Evolutionary conservation across 371 early-diverging fungal species (phyloP), one percentile per base, ranked within the genome.

Genomic region (Mortierella sp.): DNA sequence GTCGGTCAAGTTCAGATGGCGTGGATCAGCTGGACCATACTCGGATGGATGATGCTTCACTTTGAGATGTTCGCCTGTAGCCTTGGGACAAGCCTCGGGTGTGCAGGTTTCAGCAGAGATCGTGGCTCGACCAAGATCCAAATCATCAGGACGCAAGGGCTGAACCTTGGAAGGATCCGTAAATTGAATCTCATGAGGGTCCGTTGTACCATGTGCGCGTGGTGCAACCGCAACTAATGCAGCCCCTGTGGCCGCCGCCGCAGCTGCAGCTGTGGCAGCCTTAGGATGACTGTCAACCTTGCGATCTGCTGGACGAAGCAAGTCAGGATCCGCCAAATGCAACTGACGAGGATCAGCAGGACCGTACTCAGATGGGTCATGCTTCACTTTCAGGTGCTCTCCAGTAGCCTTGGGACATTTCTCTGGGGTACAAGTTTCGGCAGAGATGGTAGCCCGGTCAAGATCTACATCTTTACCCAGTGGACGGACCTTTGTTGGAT

Each of bases 21-120:
- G 60, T 18, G 68, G 56, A 6, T 68, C 62, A 18, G 68, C 68
- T 1, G 62, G 68, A 7, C 68, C 68, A 15, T 68, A 62, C 30
- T 60, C 62, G 0, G 68, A 62, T 0, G 68, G 11, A 7, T 12
- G 18, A 29, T 60, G 67, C 37, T 37, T 37, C 5, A 37, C 37
- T 9, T 37, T 37, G 37, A 37, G 37, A 37, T 37, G 37, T 37
- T 37, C 37, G 9, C 37, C 37, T 9, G 37, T 37, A 3, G 9
- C 9, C 37, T 37, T 9, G 37, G 37, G 37, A 9, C 37, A 37
- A 9, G 37, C 9, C 3, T 37, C 37, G 9, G 37, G 37, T 37
- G 37, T 37, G 9, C 37, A 37, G 37, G 37, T 37, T 9, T 37
- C 37, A 9, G 37, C 37, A 37, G 37, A 3, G 37, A 37, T 37